Conservation (phyloP, 2,329 filamentous ascomycete species). For the Fusarium solani-melongenae region DNA sequence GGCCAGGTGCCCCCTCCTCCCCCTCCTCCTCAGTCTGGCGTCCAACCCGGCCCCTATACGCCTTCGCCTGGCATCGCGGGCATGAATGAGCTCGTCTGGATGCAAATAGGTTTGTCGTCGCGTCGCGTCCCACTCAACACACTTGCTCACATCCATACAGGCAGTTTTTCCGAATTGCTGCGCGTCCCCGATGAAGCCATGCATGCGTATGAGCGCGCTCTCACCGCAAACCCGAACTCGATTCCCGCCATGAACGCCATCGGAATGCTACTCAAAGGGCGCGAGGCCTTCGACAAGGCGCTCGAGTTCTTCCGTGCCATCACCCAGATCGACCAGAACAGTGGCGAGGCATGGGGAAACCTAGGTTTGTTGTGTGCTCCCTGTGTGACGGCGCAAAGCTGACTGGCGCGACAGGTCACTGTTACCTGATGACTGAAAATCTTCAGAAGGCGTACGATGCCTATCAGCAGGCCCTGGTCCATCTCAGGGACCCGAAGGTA, state of each 20-base stretch:
- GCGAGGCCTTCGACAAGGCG: constrained; percentile 93
- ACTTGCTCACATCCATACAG: constrained; percentile 58
- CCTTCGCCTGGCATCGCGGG: constrained; percentile 80
- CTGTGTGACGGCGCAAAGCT: constrained; percentile 20
- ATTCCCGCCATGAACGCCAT: constrained; percentile 94
- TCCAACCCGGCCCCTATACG: constrained; percentile 67
- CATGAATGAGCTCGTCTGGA: constrained; percentile 90
- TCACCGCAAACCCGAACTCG: constrained; percentile 88
- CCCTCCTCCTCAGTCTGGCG: constrained; percentile 56
- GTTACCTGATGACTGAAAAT: constrained; percentile 98
- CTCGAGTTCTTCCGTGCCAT: constrained; percentile 94
- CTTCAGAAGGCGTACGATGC: constrained; percentile 96
- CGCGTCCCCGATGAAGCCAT: constrained; percentile 90
- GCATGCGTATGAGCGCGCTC: constrained; percentile 88
- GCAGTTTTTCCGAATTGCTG: constrained; percentile 86
- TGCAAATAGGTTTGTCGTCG: constrained; percentile 81
- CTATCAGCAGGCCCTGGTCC: constrained; percentile 94
- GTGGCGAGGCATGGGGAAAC: constrained; percentile 97
- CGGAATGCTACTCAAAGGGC: constrained; percentile 87
- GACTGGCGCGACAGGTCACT: constrained; percentile 75
- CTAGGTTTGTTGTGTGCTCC: constrained; percentile 70
- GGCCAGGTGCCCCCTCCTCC: constrained; percentile 68
- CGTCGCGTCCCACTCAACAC: constrained; percentile 20
- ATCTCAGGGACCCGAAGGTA: constrained; percentile 93
- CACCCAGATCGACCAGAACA: constrained; percentile 86